A percentile compares a stretch with the other conserved stretches of the same genome.
Conservation (phyloP, 306 rosid genomes). For the Quillaja saponaria region DNA sequence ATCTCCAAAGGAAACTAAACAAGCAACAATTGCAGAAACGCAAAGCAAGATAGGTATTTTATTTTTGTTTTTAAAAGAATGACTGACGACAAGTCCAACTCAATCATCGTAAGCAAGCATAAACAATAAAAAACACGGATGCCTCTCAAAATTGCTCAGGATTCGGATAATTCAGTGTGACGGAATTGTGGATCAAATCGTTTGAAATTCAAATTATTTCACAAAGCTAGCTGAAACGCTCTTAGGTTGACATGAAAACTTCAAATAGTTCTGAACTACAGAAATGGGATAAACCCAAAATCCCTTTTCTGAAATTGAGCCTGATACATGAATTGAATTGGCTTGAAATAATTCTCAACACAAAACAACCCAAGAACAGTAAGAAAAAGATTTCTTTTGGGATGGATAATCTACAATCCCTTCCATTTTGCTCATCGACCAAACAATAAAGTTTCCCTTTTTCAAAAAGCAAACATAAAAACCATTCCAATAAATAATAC, state of each 20-base stretch:
- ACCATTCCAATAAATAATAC: conserved; percentile 7
- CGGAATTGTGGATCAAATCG: not conserved
- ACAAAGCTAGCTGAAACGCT: conserved; percentile 13
- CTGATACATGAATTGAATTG: conserved; percentile 6
- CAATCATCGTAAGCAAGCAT: not conserved
- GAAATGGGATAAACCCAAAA: conserved; percentile 12
- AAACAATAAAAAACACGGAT: conserved; percentile 12
- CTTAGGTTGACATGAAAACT: conserved; percentile 8
- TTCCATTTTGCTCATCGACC: conserved; percentile 15
- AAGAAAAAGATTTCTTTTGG: not conserved
- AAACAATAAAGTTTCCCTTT: conserved; percentile 18
- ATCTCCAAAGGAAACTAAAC: conserved; percentile 37
- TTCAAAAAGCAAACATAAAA: not conserved
- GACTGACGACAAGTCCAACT: not conserved
- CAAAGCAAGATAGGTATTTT: conserved; percentile 29
- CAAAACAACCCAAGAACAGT: conserved; percentile 28
- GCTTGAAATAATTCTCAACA: conserved; percentile 10
- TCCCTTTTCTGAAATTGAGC: not conserved
- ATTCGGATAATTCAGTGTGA: conserved; percentile 9
- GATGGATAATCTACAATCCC: conserved; percentile 2
- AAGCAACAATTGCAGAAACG: conserved; percentile 51
- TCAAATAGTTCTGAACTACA: conserved; percentile 17
- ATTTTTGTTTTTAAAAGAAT: conserved; percentile 16
- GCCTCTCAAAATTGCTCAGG: conserved; percentile 1
- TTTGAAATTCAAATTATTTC: conserved; percentile 17